Evolutionary conservation across 768 basidiomycete species (phyloP).

Genomic region (Amanita rubescens): DNA sequence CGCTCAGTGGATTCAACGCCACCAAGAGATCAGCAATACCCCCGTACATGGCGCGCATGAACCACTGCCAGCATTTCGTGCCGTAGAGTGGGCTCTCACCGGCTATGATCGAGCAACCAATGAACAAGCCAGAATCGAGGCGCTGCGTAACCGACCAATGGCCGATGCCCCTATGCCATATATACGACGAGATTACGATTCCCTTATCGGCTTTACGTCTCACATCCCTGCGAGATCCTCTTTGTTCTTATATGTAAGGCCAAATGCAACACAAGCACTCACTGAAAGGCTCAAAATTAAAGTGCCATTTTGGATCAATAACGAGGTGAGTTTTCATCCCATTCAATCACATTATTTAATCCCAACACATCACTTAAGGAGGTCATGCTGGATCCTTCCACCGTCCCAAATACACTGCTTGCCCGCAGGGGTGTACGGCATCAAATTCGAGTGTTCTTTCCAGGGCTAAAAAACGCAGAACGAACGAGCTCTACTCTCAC

Average conservation of each 20-base stretch:
- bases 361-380: no score
- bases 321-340: neutral
- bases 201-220: neutral
- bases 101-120: neutral
- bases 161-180: neutral
- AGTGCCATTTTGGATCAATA: neutral
- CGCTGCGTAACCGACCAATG: neutral
- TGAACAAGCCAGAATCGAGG: neutral
- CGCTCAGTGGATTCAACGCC: neutral
- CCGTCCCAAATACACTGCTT: no score
- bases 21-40: neutral
- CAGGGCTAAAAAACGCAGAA: neutral
- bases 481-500: neutral
- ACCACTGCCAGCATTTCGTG: neutral
- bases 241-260: neutral
- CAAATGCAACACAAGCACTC: neutral
- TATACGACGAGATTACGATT: neutral
- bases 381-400: no score
- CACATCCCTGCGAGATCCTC: neutral
- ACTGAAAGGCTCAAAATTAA: neutral
- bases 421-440: no score
- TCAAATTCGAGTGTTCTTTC: no score
- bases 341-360: no score
- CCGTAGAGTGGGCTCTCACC: neutral
- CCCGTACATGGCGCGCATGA: no score